These are phyloP conservation scores for Botrytis squamosa DNA, from an alignment of 2,329 filamentous ascomycete genomes.

Conservation along the genomic window DNA sequence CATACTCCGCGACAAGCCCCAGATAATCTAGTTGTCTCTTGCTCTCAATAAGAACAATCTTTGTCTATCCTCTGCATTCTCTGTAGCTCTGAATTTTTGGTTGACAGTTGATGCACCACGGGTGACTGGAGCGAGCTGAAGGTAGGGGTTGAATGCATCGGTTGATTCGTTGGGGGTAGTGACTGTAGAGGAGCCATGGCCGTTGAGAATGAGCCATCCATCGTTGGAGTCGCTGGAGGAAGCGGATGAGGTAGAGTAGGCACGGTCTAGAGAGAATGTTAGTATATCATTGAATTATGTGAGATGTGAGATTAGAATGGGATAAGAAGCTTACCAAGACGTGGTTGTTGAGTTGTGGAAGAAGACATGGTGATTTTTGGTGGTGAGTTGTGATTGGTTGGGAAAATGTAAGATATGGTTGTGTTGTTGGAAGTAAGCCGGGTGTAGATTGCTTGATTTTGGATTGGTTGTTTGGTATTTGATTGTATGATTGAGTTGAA, in stretches of 20 bases:
- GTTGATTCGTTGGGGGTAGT: slow-evolving; percentile 1
- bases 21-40: slow-evolving; percentile 13
- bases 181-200: not conserved
- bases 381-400: slow-evolving; percentile 13
- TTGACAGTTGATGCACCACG: not conserved
- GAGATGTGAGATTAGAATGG: not conserved
- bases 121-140: slow-evolving; percentile 19
- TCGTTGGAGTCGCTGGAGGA: slow-evolving; percentile 6
- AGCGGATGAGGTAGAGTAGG: slow-evolving; percentile 14
- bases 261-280: slow-evolving; percentile 11
- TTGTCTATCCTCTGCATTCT: slow-evolving; percentile 18
- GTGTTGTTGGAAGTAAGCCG: not conserved
- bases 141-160: slow-evolving; percentile 8
- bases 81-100: slow-evolving; percentile 7
- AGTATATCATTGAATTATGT: not conserved
- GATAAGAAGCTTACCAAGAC: slow-evolving; percentile 13
- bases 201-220: slow-evolving; percentile 20
- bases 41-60: slow-evolving; percentile 19
- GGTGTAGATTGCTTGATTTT: not conserved
- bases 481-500: slow-evolving; percentile 2
- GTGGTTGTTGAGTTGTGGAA: slow-evolving; percentile 3
- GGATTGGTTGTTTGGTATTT: not conserved
- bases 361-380: slow-evolving; percentile 21
- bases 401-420: not conserved
- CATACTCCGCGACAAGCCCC: not conserved